Percentiles rank a stretch among this genome's conserved stretches.
Conservation (phyloP, 257 asterid genomes). For the Solanum microdontum region DNA sequence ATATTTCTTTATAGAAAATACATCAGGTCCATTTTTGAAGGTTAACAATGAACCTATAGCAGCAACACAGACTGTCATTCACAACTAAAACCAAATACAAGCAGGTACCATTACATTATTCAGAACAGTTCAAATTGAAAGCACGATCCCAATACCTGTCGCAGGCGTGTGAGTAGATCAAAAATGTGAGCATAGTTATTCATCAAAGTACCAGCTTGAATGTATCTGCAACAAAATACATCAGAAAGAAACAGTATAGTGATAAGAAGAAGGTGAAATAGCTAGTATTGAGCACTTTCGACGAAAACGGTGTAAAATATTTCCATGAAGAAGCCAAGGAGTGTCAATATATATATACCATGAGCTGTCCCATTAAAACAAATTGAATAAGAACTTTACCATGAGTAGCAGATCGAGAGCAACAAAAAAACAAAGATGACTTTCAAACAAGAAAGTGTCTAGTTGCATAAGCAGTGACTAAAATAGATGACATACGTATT, state of each 20-base stretch:
- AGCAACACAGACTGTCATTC: neutral
- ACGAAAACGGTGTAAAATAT: neutral
- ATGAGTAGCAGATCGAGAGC: neutral
- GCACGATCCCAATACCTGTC: conserved; percentile 48
- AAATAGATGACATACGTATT: conserved; percentile 49
- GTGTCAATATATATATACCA: neutral
- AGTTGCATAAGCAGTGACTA: neutral
- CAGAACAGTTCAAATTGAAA: neutral
- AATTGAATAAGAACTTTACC: neutral
- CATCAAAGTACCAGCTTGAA: conserved; percentile 54
- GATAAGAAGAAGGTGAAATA: neutral
- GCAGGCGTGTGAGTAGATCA: conserved; percentile 84
- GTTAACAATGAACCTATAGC: neutral
- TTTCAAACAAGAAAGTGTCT: neutral
- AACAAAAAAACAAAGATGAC: neutral
- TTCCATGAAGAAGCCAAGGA: neutral
- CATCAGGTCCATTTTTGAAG: neutral
- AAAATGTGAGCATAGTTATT: conserved; percentile 94
- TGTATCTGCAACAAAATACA: conserved; percentile 41
- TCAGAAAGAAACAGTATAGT: neutral
- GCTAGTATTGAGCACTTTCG: neutral
- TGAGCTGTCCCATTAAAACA: neutral
- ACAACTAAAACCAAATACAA: neutral
- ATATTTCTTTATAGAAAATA: neutral
- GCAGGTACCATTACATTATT: neutral